Base-by-base conservation (phyloP, 2,329 filamentous ascomycete species). In the Trichoderma asperellum region DNA sequence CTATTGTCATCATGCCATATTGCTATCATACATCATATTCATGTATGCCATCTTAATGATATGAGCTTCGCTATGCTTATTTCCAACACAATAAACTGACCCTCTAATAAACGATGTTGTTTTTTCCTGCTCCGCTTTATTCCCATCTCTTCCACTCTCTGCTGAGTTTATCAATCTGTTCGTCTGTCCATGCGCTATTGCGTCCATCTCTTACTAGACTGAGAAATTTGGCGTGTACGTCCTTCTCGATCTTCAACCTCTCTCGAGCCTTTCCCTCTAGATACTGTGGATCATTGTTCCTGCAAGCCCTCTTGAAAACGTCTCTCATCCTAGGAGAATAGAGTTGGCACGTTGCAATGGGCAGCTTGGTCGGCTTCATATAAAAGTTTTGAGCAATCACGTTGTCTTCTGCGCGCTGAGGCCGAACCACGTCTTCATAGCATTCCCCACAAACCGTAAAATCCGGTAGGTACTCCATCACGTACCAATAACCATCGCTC, bases 371-470 rank as follows among this genome's bases (percentile, higher is more conserved):
- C 29, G 88, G 84, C 16, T 87, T 83, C 68, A 85, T 84, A 71
- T 87, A 88, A 73, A 96, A 92, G 72, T 90, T 87, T 21, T 85
- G 81, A 11, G 91, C 89, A 29, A 94, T 83, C 0, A 86, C 81
- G 52, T 81, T 80, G 64, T 80, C 78, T 18, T 84, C 82, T 35
- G 85, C 82, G 1, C 90, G 80, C 62, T 88, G 83, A 0, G 94
- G 93, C 79, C 87, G 88, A n/a, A 97, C 88, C 0, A 93, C 87
- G 27, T 93, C 89, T 18, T 92, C 87, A 77, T 92, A 97, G 78
- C 94, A 98, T 78, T 95, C 92, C 72, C 92, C 89, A 79, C 94
- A 98, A 4, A 97, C 90, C 0, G 91, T 93, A 74, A 97, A 88
- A 59, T 94, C 87, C 0, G 91, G 92, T 0, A 96, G 81, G 16